These are phyloP conservation scores for Lasiosphaeria miniovina DNA, from an alignment of 495 filamentous ascomycete species.

Conservation along the genomic window DNA sequence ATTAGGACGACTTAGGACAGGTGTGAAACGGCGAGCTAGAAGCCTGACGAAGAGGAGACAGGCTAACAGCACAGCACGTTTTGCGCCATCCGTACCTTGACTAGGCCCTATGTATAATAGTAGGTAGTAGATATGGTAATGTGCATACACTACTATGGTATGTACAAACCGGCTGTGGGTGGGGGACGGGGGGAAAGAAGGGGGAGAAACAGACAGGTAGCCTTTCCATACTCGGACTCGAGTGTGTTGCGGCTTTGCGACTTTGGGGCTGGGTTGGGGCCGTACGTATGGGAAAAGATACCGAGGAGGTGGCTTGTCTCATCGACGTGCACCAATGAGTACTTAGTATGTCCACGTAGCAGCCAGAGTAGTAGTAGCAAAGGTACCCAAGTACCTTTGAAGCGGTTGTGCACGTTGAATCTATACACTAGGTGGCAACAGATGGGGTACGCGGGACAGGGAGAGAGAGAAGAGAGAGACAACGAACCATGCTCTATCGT, in stretches of 20 bases:
- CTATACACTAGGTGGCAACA: no score
- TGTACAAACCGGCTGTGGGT: background rate
- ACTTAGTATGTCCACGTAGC: no score
- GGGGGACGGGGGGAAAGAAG: background rate
- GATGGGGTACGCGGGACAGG: no score
- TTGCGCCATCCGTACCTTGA: no score
- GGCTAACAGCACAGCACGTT: conserved; percentile 9
- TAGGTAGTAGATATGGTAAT: no score
- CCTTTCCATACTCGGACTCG: conserved; percentile 23
- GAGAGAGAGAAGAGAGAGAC: no score
- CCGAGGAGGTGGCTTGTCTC: conserved; percentile 38
- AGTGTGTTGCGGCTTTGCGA: conserved; percentile 15
- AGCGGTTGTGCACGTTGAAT: no score
- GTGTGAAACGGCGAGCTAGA: conserved; percentile 14
- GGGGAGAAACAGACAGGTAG: conserved; percentile 10
- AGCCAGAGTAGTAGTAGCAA: no score
- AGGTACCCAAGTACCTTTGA: no score
- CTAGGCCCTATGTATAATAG: no score
- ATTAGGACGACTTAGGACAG: conserved; percentile 2
- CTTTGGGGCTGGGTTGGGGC: background rate
- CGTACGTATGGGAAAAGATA: conserved; percentile 12
- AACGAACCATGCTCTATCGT: no score
- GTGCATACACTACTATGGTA: no score
- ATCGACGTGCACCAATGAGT: conserved; percentile 16
- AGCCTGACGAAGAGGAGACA: conserved; percentile 8